Conservation (phyloP, 2,329 filamentous ascomycete species). For the Cladosporium cucumerinum region DNA sequence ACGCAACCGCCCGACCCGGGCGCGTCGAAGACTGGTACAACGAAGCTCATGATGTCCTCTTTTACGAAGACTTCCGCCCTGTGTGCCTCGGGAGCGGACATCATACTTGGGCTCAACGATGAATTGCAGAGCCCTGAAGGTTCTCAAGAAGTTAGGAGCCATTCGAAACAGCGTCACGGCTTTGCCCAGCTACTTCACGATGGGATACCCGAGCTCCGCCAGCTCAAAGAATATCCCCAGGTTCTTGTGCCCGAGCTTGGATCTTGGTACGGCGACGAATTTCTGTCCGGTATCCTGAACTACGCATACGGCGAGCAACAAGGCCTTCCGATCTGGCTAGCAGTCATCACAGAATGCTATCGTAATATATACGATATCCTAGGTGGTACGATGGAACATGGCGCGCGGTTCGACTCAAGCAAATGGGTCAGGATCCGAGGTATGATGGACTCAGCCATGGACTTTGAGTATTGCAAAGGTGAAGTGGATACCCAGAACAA, state of each 20-base stretch:
- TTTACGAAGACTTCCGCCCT: too few relatives aligned
- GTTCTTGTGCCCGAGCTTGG: too few relatives aligned
- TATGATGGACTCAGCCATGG: background rate
- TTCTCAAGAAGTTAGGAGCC: background rate
- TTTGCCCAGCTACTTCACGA: background rate
- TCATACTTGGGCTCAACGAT: background rate
- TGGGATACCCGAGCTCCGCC: background rate
- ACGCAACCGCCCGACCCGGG: too few relatives aligned
- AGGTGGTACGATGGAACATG: background rate
- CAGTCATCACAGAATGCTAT: background rate
- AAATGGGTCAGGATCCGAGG: too few relatives aligned
- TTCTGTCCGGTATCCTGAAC: background rate
- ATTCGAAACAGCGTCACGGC: background rate
- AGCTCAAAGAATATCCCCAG: too few relatives aligned
- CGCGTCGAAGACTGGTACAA: too few relatives aligned
- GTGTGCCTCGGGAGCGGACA: background rate
- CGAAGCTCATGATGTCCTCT: too few relatives aligned
- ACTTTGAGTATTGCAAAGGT: background rate
- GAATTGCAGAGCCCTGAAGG: background rate
- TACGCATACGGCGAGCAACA: background rate
- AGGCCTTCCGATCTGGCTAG: background rate
- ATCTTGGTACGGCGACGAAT: background rate
- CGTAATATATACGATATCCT: background rate
- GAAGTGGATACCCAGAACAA: background rate
- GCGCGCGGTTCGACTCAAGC: too few relatives aligned